Evolutionary conservation across 495 filamentous ascomycete species (phyloP), one percentile per base, ranked within the genome.

Genomic region (Penicillium nucicola): DNA sequence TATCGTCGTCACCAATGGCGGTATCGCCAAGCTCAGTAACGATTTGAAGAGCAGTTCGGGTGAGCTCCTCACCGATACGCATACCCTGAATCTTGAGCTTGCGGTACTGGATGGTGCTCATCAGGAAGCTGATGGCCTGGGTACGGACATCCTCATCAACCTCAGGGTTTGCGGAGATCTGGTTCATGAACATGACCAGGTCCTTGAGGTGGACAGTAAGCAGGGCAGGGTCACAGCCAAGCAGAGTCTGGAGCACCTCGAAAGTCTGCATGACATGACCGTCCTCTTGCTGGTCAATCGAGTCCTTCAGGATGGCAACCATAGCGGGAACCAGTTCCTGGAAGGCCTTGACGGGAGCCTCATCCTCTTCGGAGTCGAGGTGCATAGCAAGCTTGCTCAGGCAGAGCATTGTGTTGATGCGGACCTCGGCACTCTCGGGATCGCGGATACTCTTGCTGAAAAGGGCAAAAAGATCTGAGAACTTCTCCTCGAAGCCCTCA

Each of bases 241-340:
- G 78, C 50, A 97, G 81, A 28, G 89, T 96, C 72, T 98, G 95
- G 80, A 98, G 96, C 43, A 97, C 92, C 67, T 98, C 93, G 60
- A 98, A 98, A 5, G 86, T 86, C 61, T 92, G 87, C 69, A 89
- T 87, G 42, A 86, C 81, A 52, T 85, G 86, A 56, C 95, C 92
- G 52, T 96, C 92, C 60, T 97, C 85, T 8, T 82, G 78, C 23
- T 79, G 76, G 55, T 87, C 80, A 45, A 97, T 84, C 18, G 87
- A 81, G 39, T 84, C 77, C 76, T 96, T 92, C 41, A 98, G 80
- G 9, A 97, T 88, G 17, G 80, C 79, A 31, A 97, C 91, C 91
- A 97, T 95, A 53, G 83, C 62, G 9, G 93, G 95, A 38, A 97
- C 75, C 34, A 90, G 78, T 22, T 81, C 76, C 69, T 91, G 87